Percentiles rank a stretch among this genome's conserved stretches.
phyloP scores from a whole-genome alignment of 192 early-diverging fungal species.

The Podila minutissima region DNA sequence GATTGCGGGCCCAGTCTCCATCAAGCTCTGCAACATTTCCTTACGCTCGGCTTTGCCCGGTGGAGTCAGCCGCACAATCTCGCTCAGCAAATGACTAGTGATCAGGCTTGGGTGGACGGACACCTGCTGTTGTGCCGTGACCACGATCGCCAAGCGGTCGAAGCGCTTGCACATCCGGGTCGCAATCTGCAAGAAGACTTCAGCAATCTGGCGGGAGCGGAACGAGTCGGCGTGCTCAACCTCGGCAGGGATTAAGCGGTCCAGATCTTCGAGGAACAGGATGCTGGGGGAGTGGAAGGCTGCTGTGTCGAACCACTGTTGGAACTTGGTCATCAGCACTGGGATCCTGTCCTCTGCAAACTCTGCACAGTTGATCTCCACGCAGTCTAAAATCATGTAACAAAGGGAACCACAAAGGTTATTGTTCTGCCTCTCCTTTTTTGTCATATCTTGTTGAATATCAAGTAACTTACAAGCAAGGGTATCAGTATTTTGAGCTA shows the following conservation, averaged over 20 bases:
- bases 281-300: constrained; percentile 77
- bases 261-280: constrained; percentile 80
- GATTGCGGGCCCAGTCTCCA: constrained; percentile 61
- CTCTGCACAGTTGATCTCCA: constrained; percentile 65
- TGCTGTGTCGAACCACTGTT: constrained; percentile 70
- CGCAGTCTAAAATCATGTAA: constrained; percentile 51
- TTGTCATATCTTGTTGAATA: background rate
- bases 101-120: constrained; percentile 69
- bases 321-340: constrained; percentile 66
- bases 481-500: constrained; percentile 51
- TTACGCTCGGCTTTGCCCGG: constrained; percentile 73
- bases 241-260: constrained; percentile 76
- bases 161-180: constrained; percentile 55
- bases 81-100: constrained; percentile 70
- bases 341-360: constrained; percentile 66
- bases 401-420: constrained; percentile 24
- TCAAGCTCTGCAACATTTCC: constrained; percentile 78
- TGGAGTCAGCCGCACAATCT: constrained; percentile 68
- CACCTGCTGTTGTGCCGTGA: constrained; percentile 71
- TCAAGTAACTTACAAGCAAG: constrained; percentile 52
- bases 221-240: constrained; percentile 78
- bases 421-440: background rate
- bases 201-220: constrained; percentile 69
- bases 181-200: constrained; percentile 68
- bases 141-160: constrained; percentile 66